Evolutionary conservation across 108 stramenopile genomes (phyloP), one percentile per base, ranked within the genome.

Genomic region (Aurantiochytrium sp.): DNA sequence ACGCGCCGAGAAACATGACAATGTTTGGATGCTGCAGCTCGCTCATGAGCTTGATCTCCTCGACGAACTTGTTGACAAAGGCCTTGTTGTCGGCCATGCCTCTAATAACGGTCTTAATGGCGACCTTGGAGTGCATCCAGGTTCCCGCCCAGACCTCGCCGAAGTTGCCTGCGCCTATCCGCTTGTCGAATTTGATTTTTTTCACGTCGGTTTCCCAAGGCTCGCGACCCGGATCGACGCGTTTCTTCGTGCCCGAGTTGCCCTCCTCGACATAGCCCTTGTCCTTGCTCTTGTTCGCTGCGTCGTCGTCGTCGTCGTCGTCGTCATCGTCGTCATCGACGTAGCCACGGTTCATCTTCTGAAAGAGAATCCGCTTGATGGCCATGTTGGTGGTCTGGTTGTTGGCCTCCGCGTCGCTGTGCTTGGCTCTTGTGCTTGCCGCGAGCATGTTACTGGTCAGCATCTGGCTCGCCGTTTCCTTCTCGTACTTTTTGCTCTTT

Each of bases 21-120:
- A 92, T 52, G 87, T 92, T 92, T 24, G 92, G 92, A 59, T 92
- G 92, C 42, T 69, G 50, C 27, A 92, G 55, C 34, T 87, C 69
- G 27, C 87, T 86, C 85, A 88, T 65, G 31, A 90, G 32, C 19
- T 55, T 41, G 22, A 90, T 86, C 27, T 90, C 90, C 5, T 87
- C 50, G 6, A 88, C 36, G 30, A 90, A 90, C 24, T 42, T 52
- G 30, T 41, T 36, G n/a, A 90, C 52, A 45, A 87, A 22, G 0
- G 4, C 52, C 27, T 90, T 27, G 39, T 88, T 36, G 22, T 39
- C 42, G 4, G 55, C 30, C 52, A 86, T 22, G 6, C 30, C 31
- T 3, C 50, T 21, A 8, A 68, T 68, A 6, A 87, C 55, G 39
- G 59, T 69, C 39, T 89, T 89, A 4, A 89, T 85, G 0, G 89